phyloP scores from a whole-genome alignment of 1,284 basidiomycete genomes.

The Cutaneotrichosporon sp. region DNA sequence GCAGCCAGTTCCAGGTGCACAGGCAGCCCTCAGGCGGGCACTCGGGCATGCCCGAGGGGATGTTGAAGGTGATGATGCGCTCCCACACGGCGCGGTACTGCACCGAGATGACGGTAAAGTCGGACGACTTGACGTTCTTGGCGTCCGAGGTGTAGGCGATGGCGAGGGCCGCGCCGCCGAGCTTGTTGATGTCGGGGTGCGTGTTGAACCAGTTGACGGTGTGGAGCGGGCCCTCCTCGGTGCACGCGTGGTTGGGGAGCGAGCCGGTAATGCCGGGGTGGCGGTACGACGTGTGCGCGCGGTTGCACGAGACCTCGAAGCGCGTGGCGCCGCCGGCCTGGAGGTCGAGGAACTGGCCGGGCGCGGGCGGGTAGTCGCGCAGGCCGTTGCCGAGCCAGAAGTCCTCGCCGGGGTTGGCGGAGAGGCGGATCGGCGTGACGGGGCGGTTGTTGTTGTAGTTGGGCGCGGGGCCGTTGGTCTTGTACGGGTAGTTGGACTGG shows the following conservation, averaged over 20 bases:
- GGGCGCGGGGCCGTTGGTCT: not conserved
- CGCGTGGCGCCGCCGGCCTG: not conserved
- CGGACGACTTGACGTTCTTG: slow-evolving; percentile 60
- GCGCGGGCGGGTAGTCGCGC: slow-evolving; percentile 3
- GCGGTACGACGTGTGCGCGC: slow-evolving; percentile 7
- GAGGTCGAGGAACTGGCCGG: slow-evolving; percentile 15
- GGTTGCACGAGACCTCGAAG: slow-evolving; percentile 17
- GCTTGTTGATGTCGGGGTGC: slow-evolving; percentile 1
- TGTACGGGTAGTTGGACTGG: slow-evolving; percentile 10
- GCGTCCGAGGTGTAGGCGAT: slow-evolving; percentile 21
- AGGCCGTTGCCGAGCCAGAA: slow-evolving; percentile 15
- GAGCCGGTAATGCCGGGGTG: not conserved
- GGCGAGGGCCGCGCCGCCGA: slow-evolving; percentile 19
- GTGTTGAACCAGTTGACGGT: slow-evolving; percentile 11
- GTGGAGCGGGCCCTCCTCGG: slow-evolving; percentile 5
- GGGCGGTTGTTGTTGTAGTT: slow-evolving; percentile 6
- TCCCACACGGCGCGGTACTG: slow-evolving; percentile 58
- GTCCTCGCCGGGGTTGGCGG: not conserved
- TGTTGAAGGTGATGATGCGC: slow-evolving; percentile 4
- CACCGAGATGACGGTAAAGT: slow-evolving; percentile 69
- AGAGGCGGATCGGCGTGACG: slow-evolving; percentile 10
- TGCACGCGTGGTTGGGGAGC: not conserved
- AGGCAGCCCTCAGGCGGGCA: slow-evolving; percentile 67
- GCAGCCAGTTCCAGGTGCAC: slow-evolving; percentile 60
- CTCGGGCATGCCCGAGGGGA: slow-evolving; percentile 61